Conservation (phyloP, 2,329 filamentous ascomycete genomes). For the Phialemonium atrogriseum region DNA sequence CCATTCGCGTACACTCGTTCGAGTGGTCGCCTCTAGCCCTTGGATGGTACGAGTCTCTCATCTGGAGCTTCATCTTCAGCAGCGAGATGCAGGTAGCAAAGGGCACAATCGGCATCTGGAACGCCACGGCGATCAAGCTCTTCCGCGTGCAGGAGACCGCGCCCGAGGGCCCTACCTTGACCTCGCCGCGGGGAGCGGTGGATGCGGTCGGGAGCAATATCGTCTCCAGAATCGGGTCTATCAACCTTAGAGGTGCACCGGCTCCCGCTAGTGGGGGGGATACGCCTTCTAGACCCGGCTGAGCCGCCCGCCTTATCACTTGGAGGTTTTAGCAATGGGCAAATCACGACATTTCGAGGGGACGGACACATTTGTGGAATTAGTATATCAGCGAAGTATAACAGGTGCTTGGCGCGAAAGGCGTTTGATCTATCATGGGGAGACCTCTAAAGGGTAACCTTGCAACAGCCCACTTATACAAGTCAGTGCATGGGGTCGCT, state of each 20-base stretch:
- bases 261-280: conserved; percentile 1
- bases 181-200: conserved; percentile 81
- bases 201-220: conserved; percentile 89
- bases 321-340: no score
- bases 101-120: conserved; percentile 90
- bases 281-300: conserved; percentile 1
- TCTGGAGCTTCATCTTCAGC: conserved; percentile 91
- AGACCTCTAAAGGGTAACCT: no score
- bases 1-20: conserved; percentile 76
- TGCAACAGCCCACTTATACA: no score
- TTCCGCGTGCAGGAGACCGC: conserved; percentile 86
- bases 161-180: conserved; percentile 68
- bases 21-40: conserved; percentile 87
- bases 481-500: no score
- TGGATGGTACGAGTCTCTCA: conserved; percentile 90
- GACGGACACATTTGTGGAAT: no score
- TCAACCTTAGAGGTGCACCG: conserved; percentile 56
- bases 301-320: not conserved
- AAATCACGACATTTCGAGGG: no score
- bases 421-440: no score
- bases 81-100: conserved; percentile 82
- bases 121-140: conserved; percentile 76
- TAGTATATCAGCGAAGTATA: no score
- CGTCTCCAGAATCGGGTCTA: conserved; percentile 74
- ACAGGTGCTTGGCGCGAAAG: no score